Evolutionary conservation across 306 rosid species (phyloP).

Genomic region (Cyamopsis tetragonoloba): DNA sequence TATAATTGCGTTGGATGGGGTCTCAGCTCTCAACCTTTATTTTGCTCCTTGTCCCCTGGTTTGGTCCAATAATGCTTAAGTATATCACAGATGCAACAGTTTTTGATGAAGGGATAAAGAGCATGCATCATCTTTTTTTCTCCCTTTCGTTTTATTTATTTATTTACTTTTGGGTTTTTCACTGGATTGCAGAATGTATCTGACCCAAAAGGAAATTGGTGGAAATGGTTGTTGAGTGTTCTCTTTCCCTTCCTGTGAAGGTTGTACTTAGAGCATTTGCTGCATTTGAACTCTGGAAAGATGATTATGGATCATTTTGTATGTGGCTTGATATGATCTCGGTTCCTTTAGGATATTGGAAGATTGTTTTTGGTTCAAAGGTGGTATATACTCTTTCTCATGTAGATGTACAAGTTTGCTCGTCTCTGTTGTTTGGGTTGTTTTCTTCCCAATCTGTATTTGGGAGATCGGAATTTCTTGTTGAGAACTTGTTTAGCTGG

Average conservation of each 20-base stretch:
- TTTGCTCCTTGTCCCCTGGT: background rate
- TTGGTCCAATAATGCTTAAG: background rate
- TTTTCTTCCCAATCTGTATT: conserved; percentile 23
- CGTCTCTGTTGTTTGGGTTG: conserved; percentile 20
- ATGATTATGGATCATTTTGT: conserved; percentile 38
- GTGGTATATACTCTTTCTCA: conserved; percentile 26
- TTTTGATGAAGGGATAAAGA: background rate
- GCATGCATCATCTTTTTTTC: background rate
- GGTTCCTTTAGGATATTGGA: conserved; percentile 31
- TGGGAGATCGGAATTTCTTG: conserved; percentile 15
- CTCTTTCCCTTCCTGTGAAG: conserved; percentile 35
- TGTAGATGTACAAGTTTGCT: conserved; percentile 27
- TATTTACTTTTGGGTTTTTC: background rate
- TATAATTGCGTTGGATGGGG: background rate
- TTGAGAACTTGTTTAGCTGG: conserved; percentile 1
- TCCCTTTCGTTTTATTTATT: background rate
- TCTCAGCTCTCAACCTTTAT: background rate
- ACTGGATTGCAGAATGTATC: conserved; percentile 31
- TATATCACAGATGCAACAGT: background rate
- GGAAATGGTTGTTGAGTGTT: conserved; percentile 33
- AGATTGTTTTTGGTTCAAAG: conserved; percentile 26
- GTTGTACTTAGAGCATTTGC: conserved; percentile 41
- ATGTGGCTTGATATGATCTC: conserved; percentile 37
- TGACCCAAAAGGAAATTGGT: conserved; percentile 32
- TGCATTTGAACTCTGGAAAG: conserved; percentile 36